These are phyloP conservation scores for Beauveria rudraprayagi DNA, from an alignment of 2,329 filamentous ascomycete species.

Conservation along the genomic window DNA sequence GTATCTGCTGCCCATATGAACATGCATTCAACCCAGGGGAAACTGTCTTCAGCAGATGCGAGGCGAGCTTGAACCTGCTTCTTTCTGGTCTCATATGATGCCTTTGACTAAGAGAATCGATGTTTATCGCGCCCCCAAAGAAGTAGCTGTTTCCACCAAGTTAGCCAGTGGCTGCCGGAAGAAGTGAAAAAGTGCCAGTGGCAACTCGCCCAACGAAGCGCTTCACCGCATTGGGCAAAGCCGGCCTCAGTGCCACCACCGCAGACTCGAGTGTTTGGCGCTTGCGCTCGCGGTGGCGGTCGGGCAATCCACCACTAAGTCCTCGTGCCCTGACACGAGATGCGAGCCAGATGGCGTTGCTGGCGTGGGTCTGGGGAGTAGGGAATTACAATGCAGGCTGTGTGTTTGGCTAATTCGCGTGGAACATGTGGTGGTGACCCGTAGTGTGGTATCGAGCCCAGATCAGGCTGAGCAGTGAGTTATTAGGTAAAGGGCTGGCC, in stretches of 20 bases:
- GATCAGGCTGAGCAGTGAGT: neutral
- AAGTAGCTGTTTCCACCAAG: neutral
- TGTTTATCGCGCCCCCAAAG: constrained; percentile 1
- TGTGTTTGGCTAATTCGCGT: neutral
- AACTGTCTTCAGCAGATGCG: too few species aligned
- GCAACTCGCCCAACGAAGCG: neutral
- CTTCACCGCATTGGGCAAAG: neutral
- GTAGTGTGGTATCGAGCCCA: neutral
- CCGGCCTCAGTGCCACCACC: neutral
- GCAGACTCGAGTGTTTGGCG: neutral
- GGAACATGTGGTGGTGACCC: neutral
- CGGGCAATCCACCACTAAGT: neutral
- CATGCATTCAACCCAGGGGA: neutral
- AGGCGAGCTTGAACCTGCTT: too few species aligned
- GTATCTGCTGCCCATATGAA: neutral
- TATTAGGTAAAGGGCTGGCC: neutral
- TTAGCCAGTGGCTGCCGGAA: neutral
- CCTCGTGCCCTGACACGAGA: neutral
- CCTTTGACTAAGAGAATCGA: neutral
- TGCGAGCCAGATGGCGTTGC: neutral
- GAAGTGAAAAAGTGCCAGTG: neutral
- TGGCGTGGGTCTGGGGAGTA: constrained; percentile 1
- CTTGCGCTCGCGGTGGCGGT: neutral
- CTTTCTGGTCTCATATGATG: neutral
- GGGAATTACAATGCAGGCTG: neutral